Percentiles rank a stretch among this genome's conserved stretches.
phyloP scores from a whole-genome alignment of 2,329 filamentous ascomycete genomes.

The Neurospora sp. region DNA sequence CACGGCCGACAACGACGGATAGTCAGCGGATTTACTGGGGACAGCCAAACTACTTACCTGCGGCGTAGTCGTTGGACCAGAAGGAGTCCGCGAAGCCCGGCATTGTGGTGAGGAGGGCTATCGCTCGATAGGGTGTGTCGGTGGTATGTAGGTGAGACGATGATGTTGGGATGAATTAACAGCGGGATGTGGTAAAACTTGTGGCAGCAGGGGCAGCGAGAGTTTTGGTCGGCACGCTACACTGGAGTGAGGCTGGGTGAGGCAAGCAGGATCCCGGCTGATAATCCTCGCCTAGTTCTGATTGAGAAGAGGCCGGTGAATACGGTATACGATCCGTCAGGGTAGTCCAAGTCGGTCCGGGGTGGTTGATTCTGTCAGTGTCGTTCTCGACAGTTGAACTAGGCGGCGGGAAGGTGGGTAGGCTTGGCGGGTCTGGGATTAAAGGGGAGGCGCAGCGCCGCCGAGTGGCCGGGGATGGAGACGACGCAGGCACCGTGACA shows the following conservation, averaged over 20 bases:
- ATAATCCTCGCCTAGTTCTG: background rate
- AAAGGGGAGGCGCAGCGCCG: background rate
- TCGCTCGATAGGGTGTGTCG: constrained; percentile 1
- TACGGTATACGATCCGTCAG: background rate
- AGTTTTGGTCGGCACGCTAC: constrained; percentile 7
- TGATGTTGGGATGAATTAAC: background rate
- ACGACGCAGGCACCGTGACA: background rate
- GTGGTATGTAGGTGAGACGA: background rate
- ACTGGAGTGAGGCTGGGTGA: constrained; percentile 15
- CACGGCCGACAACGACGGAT: constrained; percentile 6
- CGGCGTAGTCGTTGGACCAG: constrained; percentile 96
- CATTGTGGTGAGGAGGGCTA: constrained; percentile 42
- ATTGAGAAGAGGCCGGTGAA: background rate
- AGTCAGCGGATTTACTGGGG: background rate
- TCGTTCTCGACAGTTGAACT: background rate
- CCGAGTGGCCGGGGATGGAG: background rate
- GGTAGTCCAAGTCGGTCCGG: background rate
- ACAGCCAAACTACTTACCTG: constrained; percentile 45
- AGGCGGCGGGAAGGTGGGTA: background rate
- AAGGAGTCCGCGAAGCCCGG: constrained; percentile 90
- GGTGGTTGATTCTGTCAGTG: background rate
- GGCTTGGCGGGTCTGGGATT: background rate
- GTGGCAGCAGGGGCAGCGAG: constrained; percentile 9
- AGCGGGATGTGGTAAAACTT: constrained; percentile 4
- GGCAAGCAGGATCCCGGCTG: constrained; percentile 9